Base-by-base conservation (phyloP, 163 green algal genomes). In the Chlorella variabilis region DNA sequence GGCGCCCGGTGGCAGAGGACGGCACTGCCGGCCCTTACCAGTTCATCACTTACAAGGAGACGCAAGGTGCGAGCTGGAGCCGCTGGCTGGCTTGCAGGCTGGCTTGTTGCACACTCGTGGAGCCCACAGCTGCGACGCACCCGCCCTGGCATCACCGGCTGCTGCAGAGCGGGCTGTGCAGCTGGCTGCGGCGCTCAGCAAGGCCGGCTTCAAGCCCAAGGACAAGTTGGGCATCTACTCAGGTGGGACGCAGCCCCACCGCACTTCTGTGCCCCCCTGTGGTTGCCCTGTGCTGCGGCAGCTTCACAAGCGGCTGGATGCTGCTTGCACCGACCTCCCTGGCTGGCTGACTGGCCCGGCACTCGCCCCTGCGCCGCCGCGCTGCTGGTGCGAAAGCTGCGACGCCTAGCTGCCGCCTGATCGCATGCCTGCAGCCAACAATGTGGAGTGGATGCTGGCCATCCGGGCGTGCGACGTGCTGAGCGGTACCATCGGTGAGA, bases 391-490 rank as follows among this genome's bases (percentile, higher is more conserved):
- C n/a, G n/a, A n/a, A n/a, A n/a, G n/a, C n/a, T n/a, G n/a, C n/a
- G n/a, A n/a, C n/a, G n/a, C n/a, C n/a, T n/a, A n/a, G n/a, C n/a
- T n/a, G n/a, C n/a, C n/a, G n/a, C n/a, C n/a, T n/a, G n/a, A n/a
- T n/a, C n/a, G n/a, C n/a, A n/a, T n/a, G n/a, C n/a, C 48, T 41
- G 73, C 73, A 80, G 77, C 78, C 78, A 99, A 99, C 93, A 94
- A 89, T 58, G 87, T 89, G 9, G 92, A 98, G 74, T 98, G 94
- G 94, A 98, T 98, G 95, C 87, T 97, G n/a, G 83, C 92, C 1
- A 94, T 98, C 83, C 92, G 95, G 85, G 94, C 94, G 20, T 33
- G 58, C 13, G 85, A 89, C 34, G 20, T 49, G 15, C 3, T 89
- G 38, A 73, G 51, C 49, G 79, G 34, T 25, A 70, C 49, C 31